Evolutionary conservation across 2,329 filamentous ascomycete species (phyloP).

Genomic region (Trichophyton verrucosum): DNA sequence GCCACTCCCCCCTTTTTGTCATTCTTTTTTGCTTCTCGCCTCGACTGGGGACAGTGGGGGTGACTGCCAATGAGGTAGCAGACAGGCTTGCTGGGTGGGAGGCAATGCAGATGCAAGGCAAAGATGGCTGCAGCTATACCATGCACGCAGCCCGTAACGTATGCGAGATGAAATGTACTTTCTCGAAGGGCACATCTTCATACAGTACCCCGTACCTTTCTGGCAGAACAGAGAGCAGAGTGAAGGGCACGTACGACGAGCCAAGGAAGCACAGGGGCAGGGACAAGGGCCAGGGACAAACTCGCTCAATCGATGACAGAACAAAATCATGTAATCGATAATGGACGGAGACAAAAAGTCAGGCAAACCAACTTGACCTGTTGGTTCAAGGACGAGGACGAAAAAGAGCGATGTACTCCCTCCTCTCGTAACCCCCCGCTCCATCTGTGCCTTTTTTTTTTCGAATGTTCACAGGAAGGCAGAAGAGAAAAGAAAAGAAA

Average conservation of each 20-base stretch:
- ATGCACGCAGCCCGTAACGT: slow-evolving; percentile 1
- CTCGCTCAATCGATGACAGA: not conserved
- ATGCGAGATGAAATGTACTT: slow-evolving; percentile 2
- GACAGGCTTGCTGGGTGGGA: not conserved
- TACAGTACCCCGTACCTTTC: not conserved
- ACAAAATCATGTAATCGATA: not conserved
- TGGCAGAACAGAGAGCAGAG: not conserved
- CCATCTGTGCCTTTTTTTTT: not conserved
- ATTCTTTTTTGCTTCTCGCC: not conserved
- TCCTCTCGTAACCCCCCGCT: not conserved
- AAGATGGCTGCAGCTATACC: not conserved
- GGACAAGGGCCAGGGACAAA: not conserved
- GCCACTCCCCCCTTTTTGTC: not conserved
- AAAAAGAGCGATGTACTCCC: not conserved
- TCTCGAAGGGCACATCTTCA: not conserved
- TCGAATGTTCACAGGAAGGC: not conserved
- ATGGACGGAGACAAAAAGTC: not conserved
- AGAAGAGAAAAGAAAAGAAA: not conserved
- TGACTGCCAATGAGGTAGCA: not conserved
- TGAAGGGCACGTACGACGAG: not conserved
- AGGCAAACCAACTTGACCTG: not conserved
- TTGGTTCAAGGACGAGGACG: not conserved
- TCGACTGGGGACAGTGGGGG: slow-evolving; percentile 1
- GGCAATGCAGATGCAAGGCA: slow-evolving; percentile 3
- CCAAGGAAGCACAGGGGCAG: not conserved